These are phyloP conservation scores for Triangularia verruculosa DNA, from an alignment of 2,329 filamentous ascomycete genomes.

Conservation along the genomic window DNA sequence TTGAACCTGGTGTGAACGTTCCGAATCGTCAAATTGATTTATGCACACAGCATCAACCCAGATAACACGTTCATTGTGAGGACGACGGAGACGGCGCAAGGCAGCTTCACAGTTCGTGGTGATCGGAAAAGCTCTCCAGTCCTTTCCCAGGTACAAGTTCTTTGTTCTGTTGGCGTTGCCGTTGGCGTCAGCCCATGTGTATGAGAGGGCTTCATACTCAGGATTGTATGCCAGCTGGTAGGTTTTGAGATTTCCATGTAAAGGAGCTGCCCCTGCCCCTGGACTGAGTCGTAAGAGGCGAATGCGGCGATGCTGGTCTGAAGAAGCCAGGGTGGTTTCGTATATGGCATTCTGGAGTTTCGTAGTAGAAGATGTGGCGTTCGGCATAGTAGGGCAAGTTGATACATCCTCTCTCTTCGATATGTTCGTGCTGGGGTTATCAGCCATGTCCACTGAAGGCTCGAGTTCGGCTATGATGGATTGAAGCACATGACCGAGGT, in stretches of 20 bases:
- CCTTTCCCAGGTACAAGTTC: slow-evolving; percentile 18
- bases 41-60: slow-evolving; percentile 21
- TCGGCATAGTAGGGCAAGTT: too few species aligned
- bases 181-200: slow-evolving; percentile 18
- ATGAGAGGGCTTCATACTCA: slow-evolving; percentile 21
- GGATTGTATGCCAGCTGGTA: slow-evolving; percentile 18
- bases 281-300: slow-evolving; percentile 18
- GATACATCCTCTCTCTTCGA: too few species aligned
- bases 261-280: slow-evolving; percentile 14
- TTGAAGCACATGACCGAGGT: slow-evolving; percentile 4
- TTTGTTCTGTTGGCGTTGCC: slow-evolving; percentile 15
- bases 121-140: slow-evolving; percentile 18
- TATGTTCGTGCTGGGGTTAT: background rate
- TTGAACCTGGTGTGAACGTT: slow-evolving; percentile 17
- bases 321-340: background rate
- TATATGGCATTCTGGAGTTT: background rate
- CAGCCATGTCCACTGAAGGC: background rate
- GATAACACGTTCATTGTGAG: slow-evolving; percentile 11
- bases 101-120: slow-evolving; percentile 19
- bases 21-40: slow-evolving; percentile 10
- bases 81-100: slow-evolving; percentile 16
- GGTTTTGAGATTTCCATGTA: slow-evolving; percentile 14
- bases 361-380: background rate
- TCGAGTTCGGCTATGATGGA: slow-evolving; percentile 10
- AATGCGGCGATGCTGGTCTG: slow-evolving; percentile 7